Percentiles rank a stretch among this genome's conserved stretches.
phyloP scores from a whole-genome alignment of 106 monocot species.

The Dioscorea zingiberensis region DNA sequence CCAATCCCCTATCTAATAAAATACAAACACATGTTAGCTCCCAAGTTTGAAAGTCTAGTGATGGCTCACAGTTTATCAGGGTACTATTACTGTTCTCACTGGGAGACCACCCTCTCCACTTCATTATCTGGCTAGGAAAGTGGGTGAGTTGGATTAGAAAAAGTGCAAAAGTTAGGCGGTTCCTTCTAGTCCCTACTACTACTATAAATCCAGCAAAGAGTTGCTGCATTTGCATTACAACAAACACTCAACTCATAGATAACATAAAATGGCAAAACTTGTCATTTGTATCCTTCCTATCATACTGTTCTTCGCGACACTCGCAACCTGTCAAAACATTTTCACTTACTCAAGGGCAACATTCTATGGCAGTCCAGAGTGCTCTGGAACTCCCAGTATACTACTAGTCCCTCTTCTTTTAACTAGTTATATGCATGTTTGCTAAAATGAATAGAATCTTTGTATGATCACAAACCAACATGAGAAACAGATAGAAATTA shows the following conservation, averaged over 20 bases:
- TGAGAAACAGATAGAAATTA: background rate
- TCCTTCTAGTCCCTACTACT: background rate
- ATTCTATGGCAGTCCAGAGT: constrained; percentile 16
- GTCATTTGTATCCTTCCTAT: background rate
- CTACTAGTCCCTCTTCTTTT: background rate
- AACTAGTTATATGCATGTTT: background rate
- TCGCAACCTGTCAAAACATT: background rate
- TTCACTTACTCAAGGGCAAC: constrained; percentile 3
- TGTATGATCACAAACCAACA: background rate
- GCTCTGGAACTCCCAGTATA: constrained; percentile 10
- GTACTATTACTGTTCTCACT: background rate
- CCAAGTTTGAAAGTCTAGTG: background rate
- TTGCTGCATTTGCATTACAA: background rate
- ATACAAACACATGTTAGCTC: background rate
- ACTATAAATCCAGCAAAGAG: background rate
- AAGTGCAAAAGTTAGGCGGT: background rate
- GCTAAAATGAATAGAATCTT: background rate
- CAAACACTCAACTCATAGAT: background rate
- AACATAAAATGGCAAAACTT: background rate
- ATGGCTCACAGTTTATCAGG: background rate
- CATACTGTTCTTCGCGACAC: background rate
- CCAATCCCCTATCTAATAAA: background rate
- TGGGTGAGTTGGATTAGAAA: background rate
- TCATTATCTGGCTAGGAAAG: background rate
- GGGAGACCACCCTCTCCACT: too few relatives aligned